These are phyloP conservation scores for Phytophthora citrophthora DNA, from an alignment of 352 stramenopile species.

Conservation along the genomic window DNA sequence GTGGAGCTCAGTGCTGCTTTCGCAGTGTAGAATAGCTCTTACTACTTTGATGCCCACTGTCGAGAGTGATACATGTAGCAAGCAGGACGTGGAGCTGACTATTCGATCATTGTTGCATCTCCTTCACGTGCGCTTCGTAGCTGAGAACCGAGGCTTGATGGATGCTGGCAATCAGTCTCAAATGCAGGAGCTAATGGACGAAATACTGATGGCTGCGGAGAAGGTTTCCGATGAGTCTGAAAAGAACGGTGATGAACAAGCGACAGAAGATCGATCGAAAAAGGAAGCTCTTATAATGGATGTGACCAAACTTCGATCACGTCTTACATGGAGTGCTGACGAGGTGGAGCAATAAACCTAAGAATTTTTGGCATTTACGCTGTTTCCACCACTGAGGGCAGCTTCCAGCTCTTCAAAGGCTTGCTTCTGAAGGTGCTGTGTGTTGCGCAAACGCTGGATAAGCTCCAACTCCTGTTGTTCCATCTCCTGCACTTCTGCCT, in stretches of 20 bases:
- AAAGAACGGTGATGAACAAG: slow-evolving; percentile 7
- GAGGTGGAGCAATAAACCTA: slow-evolving; percentile 9
- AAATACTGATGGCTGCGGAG: slow-evolving; percentile 14
- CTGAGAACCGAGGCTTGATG: slow-evolving; percentile 20
- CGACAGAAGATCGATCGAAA: slow-evolving; percentile 2
- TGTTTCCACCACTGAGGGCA: slow-evolving; percentile 56
- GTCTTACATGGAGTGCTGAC: slow-evolving; percentile 33
- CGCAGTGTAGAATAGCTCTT: slow-evolving; percentile 48
- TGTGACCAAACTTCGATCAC: slow-evolving; percentile 18
- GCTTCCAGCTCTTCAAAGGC: slow-evolving; percentile 86
- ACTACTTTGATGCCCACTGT: neutral
- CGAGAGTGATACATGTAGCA: neutral
- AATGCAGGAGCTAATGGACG: slow-evolving; percentile 25
- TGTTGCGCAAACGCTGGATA: slow-evolving; percentile 84
- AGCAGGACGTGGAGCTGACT: slow-evolving; percentile 2
- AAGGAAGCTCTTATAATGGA: slow-evolving; percentile 40
- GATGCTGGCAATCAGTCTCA: slow-evolving; percentile 25
- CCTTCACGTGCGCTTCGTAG: slow-evolving; percentile 23
- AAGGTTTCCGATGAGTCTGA: slow-evolving; percentile 1
- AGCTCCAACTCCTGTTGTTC: slow-evolving; percentile 82
- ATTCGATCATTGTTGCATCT: slow-evolving; percentile 19
- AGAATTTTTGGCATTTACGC: slow-evolving; percentile 7
- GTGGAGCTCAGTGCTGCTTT: slow-evolving; percentile 51
- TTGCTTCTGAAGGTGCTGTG: slow-evolving; percentile 86
- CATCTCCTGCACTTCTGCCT: slow-evolving; percentile 83